phyloP scores from a whole-genome alignment of 208 protist genomes.

The Vickermania spadyakhi region DNA sequence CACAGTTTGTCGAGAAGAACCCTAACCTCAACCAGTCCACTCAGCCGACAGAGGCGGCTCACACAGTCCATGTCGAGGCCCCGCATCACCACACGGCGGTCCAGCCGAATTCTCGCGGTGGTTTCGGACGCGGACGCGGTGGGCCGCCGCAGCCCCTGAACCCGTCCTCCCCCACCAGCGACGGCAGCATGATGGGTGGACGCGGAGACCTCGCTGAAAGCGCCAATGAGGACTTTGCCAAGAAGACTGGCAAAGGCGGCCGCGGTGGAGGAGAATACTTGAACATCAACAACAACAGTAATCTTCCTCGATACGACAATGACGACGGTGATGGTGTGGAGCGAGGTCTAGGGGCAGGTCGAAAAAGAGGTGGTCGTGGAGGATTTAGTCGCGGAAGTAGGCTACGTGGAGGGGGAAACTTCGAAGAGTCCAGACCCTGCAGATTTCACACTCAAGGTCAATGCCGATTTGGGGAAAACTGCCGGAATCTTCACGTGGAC shows the following conservation, averaged over 20 bases:
- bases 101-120: not conserved
- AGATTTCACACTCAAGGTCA: too few relatives aligned
- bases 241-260: too few relatives aligned
- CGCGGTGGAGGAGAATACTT: not conserved
- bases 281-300: not conserved
- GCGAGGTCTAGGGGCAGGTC: not conserved
- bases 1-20: not conserved
- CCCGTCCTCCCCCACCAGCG: not conserved
- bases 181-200: not conserved
- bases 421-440: too few relatives aligned
- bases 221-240: too few relatives aligned
- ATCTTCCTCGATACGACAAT: not conserved
- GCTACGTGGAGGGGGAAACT: too few relatives aligned
- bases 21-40: too few relatives aligned
- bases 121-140: not conserved
- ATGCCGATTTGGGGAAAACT: too few relatives aligned
- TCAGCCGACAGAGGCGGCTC: too few relatives aligned
- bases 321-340: not conserved
- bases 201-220: not conserved
- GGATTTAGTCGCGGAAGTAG: too few relatives aligned
- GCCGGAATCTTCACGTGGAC: too few relatives aligned
- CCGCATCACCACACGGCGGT: not conserved
- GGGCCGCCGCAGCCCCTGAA: not conserved
- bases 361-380: not conserved
- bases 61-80: not conserved